A percentile compares a stretch with the other conserved stretches of the same genome.
Evolutionary conservation across 1,284 basidiomycete genomes (phyloP).

Genomic region (Ustilago curta): DNA sequence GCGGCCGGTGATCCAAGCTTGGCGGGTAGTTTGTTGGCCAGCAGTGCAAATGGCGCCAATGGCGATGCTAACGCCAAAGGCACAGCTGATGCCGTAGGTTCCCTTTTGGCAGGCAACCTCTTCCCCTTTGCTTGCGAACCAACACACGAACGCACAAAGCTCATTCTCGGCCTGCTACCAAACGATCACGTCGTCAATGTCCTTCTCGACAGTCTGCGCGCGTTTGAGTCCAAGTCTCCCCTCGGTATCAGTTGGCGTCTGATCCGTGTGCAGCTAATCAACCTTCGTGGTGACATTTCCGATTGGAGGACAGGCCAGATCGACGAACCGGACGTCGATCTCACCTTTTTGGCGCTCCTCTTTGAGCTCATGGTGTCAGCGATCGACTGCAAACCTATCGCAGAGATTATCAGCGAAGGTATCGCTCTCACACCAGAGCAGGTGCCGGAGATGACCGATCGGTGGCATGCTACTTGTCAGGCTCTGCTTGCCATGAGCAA

Average conservation of each 20-base stretch:
- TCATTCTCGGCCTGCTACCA: constrained; percentile 56
- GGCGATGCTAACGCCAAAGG: constrained; percentile 5
- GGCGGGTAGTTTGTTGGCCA: constrained; percentile 11
- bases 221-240: constrained; percentile 51
- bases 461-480: constrained; percentile 56
- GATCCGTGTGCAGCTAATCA: constrained; percentile 57
- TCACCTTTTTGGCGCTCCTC: constrained; percentile 56
- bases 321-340: constrained; percentile 54
- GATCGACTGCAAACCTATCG: constrained; percentile 53
- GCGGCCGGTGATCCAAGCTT: constrained; percentile 23
- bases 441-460: constrained; percentile 51
- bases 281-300: constrained; percentile 58
- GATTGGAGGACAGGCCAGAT: constrained; percentile 59
- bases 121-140: constrained; percentile 39
- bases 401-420: constrained; percentile 57
- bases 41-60: constrained; percentile 1
- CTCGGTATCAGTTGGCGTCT: constrained; percentile 62
- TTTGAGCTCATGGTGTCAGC: constrained; percentile 58
- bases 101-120: constrained; percentile 20
- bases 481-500: constrained; percentile 54
- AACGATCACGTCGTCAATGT: constrained; percentile 60
- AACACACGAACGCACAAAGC: constrained; percentile 35
- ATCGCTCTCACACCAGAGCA: constrained; percentile 53
- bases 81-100: constrained; percentile 20
- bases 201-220: constrained; percentile 58